Evolutionary conservation across 2,329 filamentous ascomycete genomes (phyloP).

Genomic region (Sarocladium strictum): DNA sequence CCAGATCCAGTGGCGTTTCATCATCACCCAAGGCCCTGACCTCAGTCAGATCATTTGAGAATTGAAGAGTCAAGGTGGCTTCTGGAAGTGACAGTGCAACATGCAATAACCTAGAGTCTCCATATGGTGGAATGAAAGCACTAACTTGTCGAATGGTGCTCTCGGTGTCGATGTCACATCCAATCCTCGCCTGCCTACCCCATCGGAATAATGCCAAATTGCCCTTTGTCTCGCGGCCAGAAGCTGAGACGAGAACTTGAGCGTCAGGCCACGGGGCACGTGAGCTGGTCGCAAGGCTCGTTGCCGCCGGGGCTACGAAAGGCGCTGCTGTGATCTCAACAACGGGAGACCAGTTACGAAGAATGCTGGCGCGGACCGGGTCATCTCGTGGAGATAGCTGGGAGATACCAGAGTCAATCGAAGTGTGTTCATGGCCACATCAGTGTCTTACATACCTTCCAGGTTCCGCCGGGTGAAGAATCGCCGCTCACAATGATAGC

Average conservation of each 20-base stretch:
- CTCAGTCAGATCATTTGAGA: slow-evolving; percentile 42
- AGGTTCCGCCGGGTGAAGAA: slow-evolving; percentile 70
- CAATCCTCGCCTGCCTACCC: slow-evolving; percentile 64
- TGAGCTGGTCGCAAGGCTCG: not conserved
- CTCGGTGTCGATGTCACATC: slow-evolving; percentile 46
- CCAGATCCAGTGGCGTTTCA: slow-evolving; percentile 42
- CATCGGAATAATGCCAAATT: slow-evolving; percentile 62
- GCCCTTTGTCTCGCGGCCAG: slow-evolving; percentile 56
- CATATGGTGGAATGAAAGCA: slow-evolving; percentile 31
- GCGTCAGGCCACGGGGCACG: slow-evolving; percentile 19
- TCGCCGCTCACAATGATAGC: slow-evolving; percentile 76
- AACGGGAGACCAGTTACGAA: slow-evolving; percentile 60
- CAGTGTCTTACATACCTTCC: slow-evolving; percentile 47
- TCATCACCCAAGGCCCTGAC: slow-evolving; percentile 36
- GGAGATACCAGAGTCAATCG: slow-evolving; percentile 11
- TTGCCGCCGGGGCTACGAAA: not conserved
- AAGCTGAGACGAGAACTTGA: slow-evolving; percentile 50
- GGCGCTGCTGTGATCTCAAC: slow-evolving; percentile 37
- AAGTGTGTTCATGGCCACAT: not conserved
- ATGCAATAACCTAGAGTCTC: not conserved
- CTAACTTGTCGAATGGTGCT: slow-evolving; percentile 45
- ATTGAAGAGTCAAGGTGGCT: slow-evolving; percentile 39
- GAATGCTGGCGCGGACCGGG: slow-evolving; percentile 34
- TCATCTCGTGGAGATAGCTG: slow-evolving; percentile 50
- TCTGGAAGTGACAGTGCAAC: slow-evolving; percentile 33